Base-by-base conservation (phyloP, 345 rosid genomes). In the Gossypium bickii region DNA sequence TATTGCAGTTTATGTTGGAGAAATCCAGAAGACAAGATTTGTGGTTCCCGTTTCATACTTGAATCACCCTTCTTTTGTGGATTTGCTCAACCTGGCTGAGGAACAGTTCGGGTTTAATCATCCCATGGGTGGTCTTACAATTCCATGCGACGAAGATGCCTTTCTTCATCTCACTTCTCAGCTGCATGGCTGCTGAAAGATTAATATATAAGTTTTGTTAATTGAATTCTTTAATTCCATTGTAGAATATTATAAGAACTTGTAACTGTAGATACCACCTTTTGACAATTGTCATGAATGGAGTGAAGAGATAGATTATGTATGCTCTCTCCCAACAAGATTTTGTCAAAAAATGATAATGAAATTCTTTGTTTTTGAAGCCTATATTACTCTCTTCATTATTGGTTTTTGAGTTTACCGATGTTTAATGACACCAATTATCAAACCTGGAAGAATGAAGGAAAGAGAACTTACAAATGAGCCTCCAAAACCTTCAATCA, bases 21-120 rank as follows among this genome's bases (percentile, higher is more conserved):
- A 87, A 70, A 82, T 70, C 17, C 72, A 84, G 27, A 85, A 73
- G 75, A 87, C 83, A 72, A 82, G 97, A 73, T 92, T 83, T 77
- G 86, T 92, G 38, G 83, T 94, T 70, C 97, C 97, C 0, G 81
- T 94, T 62, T 83, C 92, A 49, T 87, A 74, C 56, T 79, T 90
- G 75, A 90, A 87, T 76, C 92, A 92, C 71, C 93, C 92, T 27
- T 49, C 77, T 66, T 94, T 94, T 44, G 87, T 70, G 55, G 87
- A 85, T 56, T 78, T 92, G 80, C 81, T 94, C 59, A 71, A 86
- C 75, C 57, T 74, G 59, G 97, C 94, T 0, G 95, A 93, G 78
- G 92, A 87, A 79, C 93, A 89, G 72, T 91, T 89, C 3, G 98
- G 97, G 67, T 90, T 88, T 67, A 82, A 87, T 77, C 92, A 87